Evolutionary conservation across 441 rosid species (phyloP).

Genomic region (Rhodomyrtus psidioides): DNA sequence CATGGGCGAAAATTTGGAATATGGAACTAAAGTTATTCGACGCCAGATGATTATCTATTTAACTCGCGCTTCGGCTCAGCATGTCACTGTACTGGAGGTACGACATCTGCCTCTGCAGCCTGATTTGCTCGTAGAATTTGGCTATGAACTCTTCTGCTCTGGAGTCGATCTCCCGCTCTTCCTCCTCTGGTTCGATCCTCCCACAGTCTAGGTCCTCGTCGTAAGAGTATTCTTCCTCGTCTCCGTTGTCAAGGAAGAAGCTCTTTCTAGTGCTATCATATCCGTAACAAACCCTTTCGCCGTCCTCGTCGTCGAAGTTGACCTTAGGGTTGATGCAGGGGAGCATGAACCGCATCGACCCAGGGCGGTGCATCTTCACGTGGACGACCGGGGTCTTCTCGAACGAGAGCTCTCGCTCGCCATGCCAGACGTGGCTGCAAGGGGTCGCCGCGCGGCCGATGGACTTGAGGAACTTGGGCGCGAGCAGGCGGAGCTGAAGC

Average conservation of each 20-base stretch:
- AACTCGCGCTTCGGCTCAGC: conserved; percentile 3
- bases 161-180: conserved; percentile 53
- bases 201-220: background rate
- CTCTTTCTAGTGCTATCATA: conserved; percentile 19
- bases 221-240: background rate
- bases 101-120: conserved; percentile 73
- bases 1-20: background rate
- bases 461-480: conserved; percentile 51
- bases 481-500: conserved; percentile 34
- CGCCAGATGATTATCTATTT: background rate
- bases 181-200: conserved; percentile 27
- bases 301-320: conserved; percentile 27
- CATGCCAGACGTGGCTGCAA: conserved; percentile 14
- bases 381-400: conserved; percentile 69
- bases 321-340: conserved; percentile 61
- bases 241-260: conserved; percentile 11
- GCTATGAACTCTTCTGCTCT: conserved; percentile 89
- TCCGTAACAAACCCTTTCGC: conserved; percentile 9
- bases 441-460: conserved; percentile 16
- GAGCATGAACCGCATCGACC: conserved; percentile 57
- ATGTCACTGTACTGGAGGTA: conserved; percentile 38
- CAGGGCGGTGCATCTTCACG: conserved; percentile 60
- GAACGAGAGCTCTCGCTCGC: conserved; percentile 75
- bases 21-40: background rate
- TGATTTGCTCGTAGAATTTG: conserved; percentile 58